Evolutionary conservation across 1,139 yeast species (phyloP), one percentile per base, ranked within the genome.

Genomic region (Fermentozyma sake): DNA sequence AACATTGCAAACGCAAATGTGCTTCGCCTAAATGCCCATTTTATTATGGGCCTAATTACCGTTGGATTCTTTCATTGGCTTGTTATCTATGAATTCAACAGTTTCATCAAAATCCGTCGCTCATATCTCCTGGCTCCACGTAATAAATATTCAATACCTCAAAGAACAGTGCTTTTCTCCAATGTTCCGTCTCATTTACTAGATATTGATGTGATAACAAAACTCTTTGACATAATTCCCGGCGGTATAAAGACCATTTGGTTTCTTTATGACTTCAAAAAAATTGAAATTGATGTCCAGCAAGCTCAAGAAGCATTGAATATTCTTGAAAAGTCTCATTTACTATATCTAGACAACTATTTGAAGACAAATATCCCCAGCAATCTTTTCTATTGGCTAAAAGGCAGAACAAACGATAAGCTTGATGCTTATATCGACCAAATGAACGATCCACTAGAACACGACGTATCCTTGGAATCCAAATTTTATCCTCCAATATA

Each of bases 51-150:
- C 2, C 29, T 77, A 1, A 39, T 75, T 6, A 69, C 77, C 0
- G 61, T 79, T 3, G 47, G 56, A 0, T 55, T 72, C 52, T 76
- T 79, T 40, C 84, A 79, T 42, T 55, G 62, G 37, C 39, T 79
- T 21, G 39, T 79, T 2, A 36, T 66, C 2, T 54, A 61, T 26
- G 89, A 81, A 42, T 49, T 80, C 27, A 58, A 60, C 16, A 53
- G 62, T 31, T 69, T 62, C 34, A 63, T 70, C 4, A 55, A 58
- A 22, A 68, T 74, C 4, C 58, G 73, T 37, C 70, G 66, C 16
- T 38, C 56, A 0, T 59, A 54, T 32, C 37, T 71, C 7, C 36
- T 54, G 9, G 48, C 62, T 3, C 38, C 49, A 3, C 35, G 46
- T 4, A 59, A 52, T 30, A 38, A 47, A 18, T 33, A 38, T 7